Percentiles rank a stretch among this genome's conserved stretches.
Evolutionary conservation across 108 stramenopile species (phyloP).

Genomic region (Cyclotella sp.): DNA sequence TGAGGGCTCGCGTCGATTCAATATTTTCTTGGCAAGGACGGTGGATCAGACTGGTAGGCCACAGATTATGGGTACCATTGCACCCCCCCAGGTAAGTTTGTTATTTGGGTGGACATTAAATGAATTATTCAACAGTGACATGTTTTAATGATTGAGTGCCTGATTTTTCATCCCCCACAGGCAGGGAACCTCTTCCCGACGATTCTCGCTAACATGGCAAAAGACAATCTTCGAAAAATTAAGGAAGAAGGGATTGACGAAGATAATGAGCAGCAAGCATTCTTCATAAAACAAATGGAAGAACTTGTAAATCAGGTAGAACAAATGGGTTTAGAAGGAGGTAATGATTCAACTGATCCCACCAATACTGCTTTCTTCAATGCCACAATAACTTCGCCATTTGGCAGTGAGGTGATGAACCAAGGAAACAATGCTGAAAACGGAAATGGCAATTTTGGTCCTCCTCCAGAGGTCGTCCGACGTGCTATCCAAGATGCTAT

Average conservation of each 20-base stretch:
- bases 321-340: slow-evolving; percentile 38
- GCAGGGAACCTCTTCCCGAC: slow-evolving; percentile 88
- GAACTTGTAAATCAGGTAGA: slow-evolving; percentile 50
- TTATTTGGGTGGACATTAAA: not conserved
- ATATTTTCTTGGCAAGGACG: slow-evolving; percentile 87
- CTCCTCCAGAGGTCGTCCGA: slow-evolving; percentile 73
- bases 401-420: slow-evolving; percentile 48
- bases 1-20: slow-evolving; percentile 88
- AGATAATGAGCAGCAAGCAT: slow-evolving; percentile 54
- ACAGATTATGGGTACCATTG: slow-evolving; percentile 87
- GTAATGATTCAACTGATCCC: slow-evolving; percentile 48
- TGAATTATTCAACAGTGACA: not conserved
- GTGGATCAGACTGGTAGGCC: slow-evolving; percentile 72
- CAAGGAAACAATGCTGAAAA: slow-evolving; percentile 6
- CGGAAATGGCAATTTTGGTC: slow-evolving; percentile 28
- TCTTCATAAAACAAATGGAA: slow-evolving; percentile 56
- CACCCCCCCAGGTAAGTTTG: slow-evolving; percentile 69
- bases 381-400: slow-evolving; percentile 65
- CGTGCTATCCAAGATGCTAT: slow-evolving; percentile 82
- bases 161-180: not conserved
- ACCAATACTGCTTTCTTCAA: slow-evolving; percentile 76
- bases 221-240: slow-evolving; percentile 61
- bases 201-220: slow-evolving; percentile 82
- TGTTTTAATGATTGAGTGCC: not conserved
- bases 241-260: slow-evolving; percentile 49